Base-by-base conservation (phyloP, 179 eudicot genomes). In the Carnegiea gigantea region DNA sequence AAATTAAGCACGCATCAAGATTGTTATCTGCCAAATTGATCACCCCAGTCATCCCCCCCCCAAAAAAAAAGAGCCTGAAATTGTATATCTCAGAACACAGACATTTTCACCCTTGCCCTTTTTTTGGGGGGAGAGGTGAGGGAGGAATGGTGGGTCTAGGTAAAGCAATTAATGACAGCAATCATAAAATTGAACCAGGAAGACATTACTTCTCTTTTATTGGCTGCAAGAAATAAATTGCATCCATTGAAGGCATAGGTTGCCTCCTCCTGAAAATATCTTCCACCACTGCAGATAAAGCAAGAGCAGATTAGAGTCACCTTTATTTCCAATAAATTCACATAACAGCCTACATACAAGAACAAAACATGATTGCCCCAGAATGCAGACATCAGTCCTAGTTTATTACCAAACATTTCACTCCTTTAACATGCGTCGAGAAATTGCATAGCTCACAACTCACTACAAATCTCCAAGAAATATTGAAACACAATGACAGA, bases 191-290 rank as follows among this genome's bases (percentile, higher is more conserved):
- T 24, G 57, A 79, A 53, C 40, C 46, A 48, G 74, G 33, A 76
- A 54, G 54, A 73, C 72, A 83, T 57, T 96, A 96, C 99, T 96
- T 96, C 84, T 96, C 99, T 83, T 92, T 96, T 72, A 94, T 80
- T 43, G 99, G 99, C 83, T 94, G 99, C 60, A 96, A 90, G 93
- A 94, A 96, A 83, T 96, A 96, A 80, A 96, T 86, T 48, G 91
- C 99, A 86, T 94, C 99, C 95, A 96, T 84, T 48, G 97, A 88
- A 24, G 98, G 97, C 92, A 96, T 83, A 53, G 99, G 97, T 83
- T 96, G 90, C 88, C 99, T 89, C 90, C 99, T 87, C 88, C 91
- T 89, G 80, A 91, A 96, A 81, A 96, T 90, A 86, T 96, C 98
- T 91, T 96, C 99, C 83, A 96, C 99, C 98, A 96, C 99, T 96